Conservation (phyloP, 805 yeast genomes). For the Cyberlindnera euphorbiiphila region DNA sequence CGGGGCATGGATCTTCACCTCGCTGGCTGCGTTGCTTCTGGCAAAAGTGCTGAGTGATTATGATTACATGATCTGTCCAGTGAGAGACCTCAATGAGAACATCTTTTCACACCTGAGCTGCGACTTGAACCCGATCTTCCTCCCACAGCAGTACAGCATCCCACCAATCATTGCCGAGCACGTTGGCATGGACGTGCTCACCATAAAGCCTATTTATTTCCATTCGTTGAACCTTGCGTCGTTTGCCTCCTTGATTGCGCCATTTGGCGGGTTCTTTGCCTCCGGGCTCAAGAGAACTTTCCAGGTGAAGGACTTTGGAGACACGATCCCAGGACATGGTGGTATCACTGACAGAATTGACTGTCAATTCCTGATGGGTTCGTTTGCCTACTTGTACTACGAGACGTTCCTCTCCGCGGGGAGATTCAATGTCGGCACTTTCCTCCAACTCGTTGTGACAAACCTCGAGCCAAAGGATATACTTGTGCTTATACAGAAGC, state of each 20-base stretch:
- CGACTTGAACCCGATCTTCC: constrained; percentile 84
- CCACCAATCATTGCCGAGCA: constrained; percentile 62
- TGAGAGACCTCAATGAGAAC: constrained; percentile 57
- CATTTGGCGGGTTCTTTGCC: constrained; percentile 98
- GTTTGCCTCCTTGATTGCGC: constrained; percentile 95
- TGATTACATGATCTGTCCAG: constrained; percentile 86
- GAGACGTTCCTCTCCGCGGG: constrained; percentile 83
- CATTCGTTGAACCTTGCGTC: constrained; percentile 85
- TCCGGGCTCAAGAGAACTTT: constrained; percentile 96
- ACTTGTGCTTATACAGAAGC: constrained; percentile 52
- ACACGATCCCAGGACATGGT: constrained; percentile 98
- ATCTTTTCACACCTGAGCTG: constrained; percentile 65
- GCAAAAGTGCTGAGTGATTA: constrained; percentile 61
- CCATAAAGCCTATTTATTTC: constrained; percentile 82
- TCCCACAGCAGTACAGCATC: constrained; percentile 71
- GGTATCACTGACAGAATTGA: constrained; percentile 97
- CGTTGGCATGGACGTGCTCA: constrained; percentile 44
- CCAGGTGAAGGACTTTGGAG: constrained; percentile 95
- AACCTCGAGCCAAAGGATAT: constrained; percentile 67
- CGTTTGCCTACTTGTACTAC: constrained; percentile 85
- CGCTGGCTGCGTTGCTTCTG: constrained; percentile 63
- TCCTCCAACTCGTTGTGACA: constrained; percentile 72
- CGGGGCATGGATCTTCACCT: constrained; percentile 97
- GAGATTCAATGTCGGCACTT: constrained; percentile 66
- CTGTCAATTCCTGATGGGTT: constrained; percentile 97